phyloP scores from a whole-genome alignment of 2,329 filamentous ascomycete genomes.

The Colletotrichum cordylinicola region DNA sequence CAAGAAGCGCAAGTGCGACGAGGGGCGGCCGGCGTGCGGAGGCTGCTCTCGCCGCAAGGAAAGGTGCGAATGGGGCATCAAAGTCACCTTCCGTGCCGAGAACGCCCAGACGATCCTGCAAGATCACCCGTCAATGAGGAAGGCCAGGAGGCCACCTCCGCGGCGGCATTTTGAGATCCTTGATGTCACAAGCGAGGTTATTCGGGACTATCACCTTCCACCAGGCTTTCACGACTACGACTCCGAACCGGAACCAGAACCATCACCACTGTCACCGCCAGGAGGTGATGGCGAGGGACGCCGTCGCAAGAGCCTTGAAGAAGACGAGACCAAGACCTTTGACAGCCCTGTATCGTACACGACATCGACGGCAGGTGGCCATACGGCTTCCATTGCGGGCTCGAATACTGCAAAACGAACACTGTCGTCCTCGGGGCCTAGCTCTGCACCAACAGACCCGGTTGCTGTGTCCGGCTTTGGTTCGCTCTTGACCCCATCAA shows the following conservation, averaged over 20 bases:
- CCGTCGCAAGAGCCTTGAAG: neutral
- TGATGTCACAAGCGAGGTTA: conserved; percentile 40
- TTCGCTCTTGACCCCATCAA: neutral
- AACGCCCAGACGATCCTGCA: conserved; percentile 38
- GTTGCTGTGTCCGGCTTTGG: neutral
- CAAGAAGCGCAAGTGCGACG: conserved; percentile 45
- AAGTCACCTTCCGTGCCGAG: conserved; percentile 41
- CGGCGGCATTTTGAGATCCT: conserved; percentile 39
- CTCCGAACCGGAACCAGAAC: conserved; percentile 3
- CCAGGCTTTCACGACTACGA: conserved; percentile 19
- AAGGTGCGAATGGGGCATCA: conserved; percentile 42
- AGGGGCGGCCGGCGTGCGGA: conserved; percentile 38
- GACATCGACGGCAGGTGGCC: conserved; percentile 4
- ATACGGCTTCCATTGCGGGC: neutral
- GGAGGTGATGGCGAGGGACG: neutral
- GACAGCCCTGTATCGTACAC: conserved; percentile 11
- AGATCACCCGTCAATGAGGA: conserved; percentile 39
- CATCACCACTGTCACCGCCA: neutral
- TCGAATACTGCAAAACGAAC: neutral
- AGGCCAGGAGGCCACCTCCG: conserved; percentile 27
- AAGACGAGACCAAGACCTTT: neutral
- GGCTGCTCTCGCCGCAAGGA: conserved; percentile 37
- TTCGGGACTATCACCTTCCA: conserved; percentile 38
- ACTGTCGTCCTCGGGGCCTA: neutral
- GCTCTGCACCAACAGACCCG: neutral